These are phyloP conservation scores for Kurtzmaniella quercitrusa DNA, from an alignment of 1,139 yeast genomes.

Conservation along the genomic window DNA sequence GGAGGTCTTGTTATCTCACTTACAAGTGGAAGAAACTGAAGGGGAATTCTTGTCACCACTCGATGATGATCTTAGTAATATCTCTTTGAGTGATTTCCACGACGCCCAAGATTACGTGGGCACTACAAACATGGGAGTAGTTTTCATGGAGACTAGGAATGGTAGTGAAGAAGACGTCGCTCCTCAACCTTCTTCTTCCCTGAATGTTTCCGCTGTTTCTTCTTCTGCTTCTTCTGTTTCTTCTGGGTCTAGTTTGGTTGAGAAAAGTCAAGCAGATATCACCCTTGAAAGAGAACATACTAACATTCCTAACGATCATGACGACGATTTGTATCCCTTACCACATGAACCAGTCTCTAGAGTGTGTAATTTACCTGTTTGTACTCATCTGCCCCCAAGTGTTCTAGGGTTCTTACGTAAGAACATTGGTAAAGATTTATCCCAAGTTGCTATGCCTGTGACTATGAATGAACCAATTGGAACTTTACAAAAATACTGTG, in stretches of 20 bases:
- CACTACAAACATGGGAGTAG: slow-evolving; percentile 31
- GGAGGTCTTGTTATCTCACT: slow-evolving; percentile 13
- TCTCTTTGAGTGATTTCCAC: slow-evolving; percentile 45
- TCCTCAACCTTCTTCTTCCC: not conserved
- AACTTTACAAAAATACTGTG: slow-evolving; percentile 74
- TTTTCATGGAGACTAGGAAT: slow-evolving; percentile 20
- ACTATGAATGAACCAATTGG: slow-evolving; percentile 89
- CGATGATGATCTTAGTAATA: slow-evolving; percentile 22
- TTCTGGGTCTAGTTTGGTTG: slow-evolving; percentile 6
- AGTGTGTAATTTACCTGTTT: slow-evolving; percentile 55
- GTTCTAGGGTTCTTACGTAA: slow-evolving; percentile 74
- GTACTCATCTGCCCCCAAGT: slow-evolving; percentile 75
- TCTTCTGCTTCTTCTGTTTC: slow-evolving; percentile 2
- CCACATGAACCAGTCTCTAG: slow-evolving; percentile 51
- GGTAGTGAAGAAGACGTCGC: not conserved
- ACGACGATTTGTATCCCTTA: slow-evolving; percentile 56
- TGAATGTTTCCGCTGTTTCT: not conserved
- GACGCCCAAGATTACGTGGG: slow-evolving; percentile 65
- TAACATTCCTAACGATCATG: slow-evolving; percentile 15
- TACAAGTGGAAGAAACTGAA: slow-evolving; percentile 7
- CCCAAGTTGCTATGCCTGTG: slow-evolving; percentile 90
- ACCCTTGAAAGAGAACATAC: slow-evolving; percentile 4
- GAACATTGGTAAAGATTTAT: slow-evolving; percentile 87
- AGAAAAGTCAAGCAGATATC: not conserved
- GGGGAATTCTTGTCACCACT: slow-evolving; percentile 3